These are phyloP conservation scores for Rosellinia necatrix DNA, from an alignment of 2,329 filamentous ascomycete genomes.

Conservation along the genomic window DNA sequence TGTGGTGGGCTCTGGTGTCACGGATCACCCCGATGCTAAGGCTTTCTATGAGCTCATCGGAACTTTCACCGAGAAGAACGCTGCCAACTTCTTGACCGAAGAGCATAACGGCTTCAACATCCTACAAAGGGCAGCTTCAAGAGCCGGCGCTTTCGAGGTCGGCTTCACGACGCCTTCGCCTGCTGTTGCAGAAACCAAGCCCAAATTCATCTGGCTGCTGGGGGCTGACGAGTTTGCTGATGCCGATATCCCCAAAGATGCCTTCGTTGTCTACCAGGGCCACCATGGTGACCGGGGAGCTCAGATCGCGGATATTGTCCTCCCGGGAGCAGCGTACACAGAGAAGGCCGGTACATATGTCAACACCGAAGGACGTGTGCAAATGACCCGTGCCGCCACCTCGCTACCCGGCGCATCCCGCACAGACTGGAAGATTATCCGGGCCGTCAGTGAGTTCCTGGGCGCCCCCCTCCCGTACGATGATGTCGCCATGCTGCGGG, in stretches of 20 bases:
- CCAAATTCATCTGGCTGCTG: slow-evolving; percentile 96
- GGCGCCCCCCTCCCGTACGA: slow-evolving; percentile 88
- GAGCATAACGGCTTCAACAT: slow-evolving; percentile 99
- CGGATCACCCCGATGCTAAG: slow-evolving; percentile 89
- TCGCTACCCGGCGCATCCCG: slow-evolving; percentile 86
- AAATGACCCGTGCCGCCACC: slow-evolving; percentile 89
- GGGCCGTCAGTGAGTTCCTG: slow-evolving; percentile 89
- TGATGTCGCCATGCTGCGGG: slow-evolving; percentile 83
- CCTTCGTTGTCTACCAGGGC: slow-evolving; percentile 97
- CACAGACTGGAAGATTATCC: slow-evolving; percentile 99
- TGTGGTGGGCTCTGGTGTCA: slow-evolving; percentile 88
- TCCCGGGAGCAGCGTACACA: slow-evolving; percentile 93
- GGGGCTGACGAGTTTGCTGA: slow-evolving; percentile 90
- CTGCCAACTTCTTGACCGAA: slow-evolving; percentile 80
- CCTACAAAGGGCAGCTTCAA: slow-evolving; percentile 89
- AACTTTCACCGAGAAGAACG: slow-evolving; percentile 90
- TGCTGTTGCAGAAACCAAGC: slow-evolving; percentile 78
- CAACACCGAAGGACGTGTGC: slow-evolving; percentile 96
- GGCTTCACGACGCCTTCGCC: slow-evolving; percentile 88
- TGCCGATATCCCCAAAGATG: slow-evolving; percentile 88
- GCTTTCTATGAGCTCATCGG: slow-evolving; percentile 92
- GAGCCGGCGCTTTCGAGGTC: slow-evolving; percentile 91
- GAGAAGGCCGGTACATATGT: slow-evolving; percentile 96
- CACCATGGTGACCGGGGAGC: slow-evolving; percentile 96
- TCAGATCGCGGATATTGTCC: slow-evolving; percentile 88